Base-by-base conservation (phyloP, 805 yeast species). In the Candida andamanensis region DNA sequence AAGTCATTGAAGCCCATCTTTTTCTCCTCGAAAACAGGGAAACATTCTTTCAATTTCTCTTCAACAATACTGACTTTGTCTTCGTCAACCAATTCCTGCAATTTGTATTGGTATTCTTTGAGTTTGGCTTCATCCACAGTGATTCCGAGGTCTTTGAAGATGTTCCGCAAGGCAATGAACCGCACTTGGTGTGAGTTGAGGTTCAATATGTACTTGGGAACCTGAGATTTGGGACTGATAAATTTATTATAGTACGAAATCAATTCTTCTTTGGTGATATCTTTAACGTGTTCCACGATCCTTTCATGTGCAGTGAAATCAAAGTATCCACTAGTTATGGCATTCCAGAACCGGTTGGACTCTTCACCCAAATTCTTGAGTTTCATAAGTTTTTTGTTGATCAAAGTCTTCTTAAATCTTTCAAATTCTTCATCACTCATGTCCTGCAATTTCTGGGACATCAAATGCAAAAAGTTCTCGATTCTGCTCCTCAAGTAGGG, bases 291-390 rank as follows among this genome's bases (percentile, higher is more conserved):
- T 26, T 67, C 67, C 5, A 84, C 86, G 37, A 79, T 80, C 28
- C 63, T 58, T 23, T 65, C 72, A 36, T 76, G 66, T 33, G 73
- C 67, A 22, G 66, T 57, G 58, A 86, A 90, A 52, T 90, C 85
- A 50, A 82, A 89, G 56, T 66, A 82, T 5, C 96, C 96, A 35
- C 76, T 68, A 18, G 75, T 73, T 36, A 92, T 81, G 10, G 76
- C 68, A 33, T 71, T 65, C 74, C 86, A 78, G 54, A 74, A 80
- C 45, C 79, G 63, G 7, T 61, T 50, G 29, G 75, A 68, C 57
- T 92, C 97, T 52, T 90, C 95, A 33, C 65, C 61, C 58, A 89
- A 65, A 45, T 86, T 87, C 58, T 85, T 85, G 46, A 74, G 67
- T 46, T 82, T 84, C 47, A 83, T 84, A 25, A 74, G 57, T 44